These are phyloP conservation scores for Planoprotostelium fungivorum DNA, from an alignment of 78 protist genomes.

Conservation along the genomic window DNA sequence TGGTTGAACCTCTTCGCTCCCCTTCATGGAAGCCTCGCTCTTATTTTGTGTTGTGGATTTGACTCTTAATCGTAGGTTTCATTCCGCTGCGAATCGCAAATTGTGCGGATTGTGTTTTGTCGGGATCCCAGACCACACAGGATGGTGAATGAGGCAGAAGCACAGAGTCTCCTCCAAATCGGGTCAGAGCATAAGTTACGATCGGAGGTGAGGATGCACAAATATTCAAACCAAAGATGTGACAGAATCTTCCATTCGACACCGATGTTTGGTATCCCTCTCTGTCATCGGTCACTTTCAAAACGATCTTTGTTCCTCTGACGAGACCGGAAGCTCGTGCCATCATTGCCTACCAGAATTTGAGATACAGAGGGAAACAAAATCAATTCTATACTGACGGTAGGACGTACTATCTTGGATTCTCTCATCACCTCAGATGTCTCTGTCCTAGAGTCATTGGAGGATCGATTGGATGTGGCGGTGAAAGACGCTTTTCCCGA, in stretches of 20 bases:
- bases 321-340: slow-evolving; percentile 23
- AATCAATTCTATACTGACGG: neutral
- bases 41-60: no score
- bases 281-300: slow-evolving; percentile 6
- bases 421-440: slow-evolving; percentile 5
- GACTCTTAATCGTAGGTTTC: no score
- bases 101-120: no score
- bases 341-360: slow-evolving; percentile 7
- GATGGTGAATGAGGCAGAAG: neutral
- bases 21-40: no score
- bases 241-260: slow-evolving; percentile 31
- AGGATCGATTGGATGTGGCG: neutral
- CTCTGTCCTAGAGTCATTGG: neutral
- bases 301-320: slow-evolving; percentile 14
- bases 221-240: no score
- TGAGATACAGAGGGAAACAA: neutral
- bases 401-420: neutral
- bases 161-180: slow-evolving; percentile 1
- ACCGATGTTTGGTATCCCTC: slow-evolving; percentile 45
- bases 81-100: no score
- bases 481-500: neutral
- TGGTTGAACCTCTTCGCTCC: no score
- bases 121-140: no score
- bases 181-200: slow-evolving; percentile 31
- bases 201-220: no score